A percentile compares a stretch with the other conserved stretches of the same genome.
Conservation (phyloP, 345 rosid species). For the Dipteronia sinensis region DNA sequence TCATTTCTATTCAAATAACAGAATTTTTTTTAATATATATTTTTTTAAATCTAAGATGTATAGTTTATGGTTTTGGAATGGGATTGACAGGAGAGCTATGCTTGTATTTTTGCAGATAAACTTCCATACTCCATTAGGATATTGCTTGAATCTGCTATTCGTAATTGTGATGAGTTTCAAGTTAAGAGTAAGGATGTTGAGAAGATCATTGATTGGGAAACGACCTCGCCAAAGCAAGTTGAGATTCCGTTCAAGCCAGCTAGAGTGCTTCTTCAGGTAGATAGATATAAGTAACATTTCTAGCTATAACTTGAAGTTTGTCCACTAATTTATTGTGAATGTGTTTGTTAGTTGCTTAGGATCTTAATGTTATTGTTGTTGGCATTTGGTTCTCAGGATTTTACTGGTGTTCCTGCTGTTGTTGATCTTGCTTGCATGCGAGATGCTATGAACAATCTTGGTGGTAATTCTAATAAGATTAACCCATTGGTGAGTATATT, state of each 20-base stretch:
- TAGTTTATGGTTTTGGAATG: neutral
- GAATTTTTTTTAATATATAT: no score
- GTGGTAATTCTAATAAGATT: constrained; percentile 68
- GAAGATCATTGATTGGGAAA: constrained; percentile 85
- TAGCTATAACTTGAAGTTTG: neutral
- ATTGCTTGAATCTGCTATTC: constrained; percentile 74
- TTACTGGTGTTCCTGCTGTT: constrained; percentile 87
- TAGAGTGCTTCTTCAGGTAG: constrained; percentile 76
- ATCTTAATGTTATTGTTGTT: constrained; percentile 12
- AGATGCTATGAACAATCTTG: constrained; percentile 75
- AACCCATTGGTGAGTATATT: constrained; percentile 58
- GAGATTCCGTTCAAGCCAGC: constrained; percentile 90
- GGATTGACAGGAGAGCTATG: neutral
- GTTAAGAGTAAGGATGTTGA: constrained; percentile 79
- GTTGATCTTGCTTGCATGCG: constrained; percentile 90
- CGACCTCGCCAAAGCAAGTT: constrained; percentile 63
- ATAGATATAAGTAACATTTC: constrained; percentile 9
- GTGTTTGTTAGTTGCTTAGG: constrained; percentile 3
- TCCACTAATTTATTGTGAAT: neutral
- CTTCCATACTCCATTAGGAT: constrained; percentile 73
- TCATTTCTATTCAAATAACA: neutral
- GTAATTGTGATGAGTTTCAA: constrained; percentile 80
- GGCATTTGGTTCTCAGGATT: constrained; percentile 44
- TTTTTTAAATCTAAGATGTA: neutral
- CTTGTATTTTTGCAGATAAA: constrained; percentile 46